phyloP scores from a whole-genome alignment of 1,139 yeast genomes.

The Torulaspora globosa region DNA sequence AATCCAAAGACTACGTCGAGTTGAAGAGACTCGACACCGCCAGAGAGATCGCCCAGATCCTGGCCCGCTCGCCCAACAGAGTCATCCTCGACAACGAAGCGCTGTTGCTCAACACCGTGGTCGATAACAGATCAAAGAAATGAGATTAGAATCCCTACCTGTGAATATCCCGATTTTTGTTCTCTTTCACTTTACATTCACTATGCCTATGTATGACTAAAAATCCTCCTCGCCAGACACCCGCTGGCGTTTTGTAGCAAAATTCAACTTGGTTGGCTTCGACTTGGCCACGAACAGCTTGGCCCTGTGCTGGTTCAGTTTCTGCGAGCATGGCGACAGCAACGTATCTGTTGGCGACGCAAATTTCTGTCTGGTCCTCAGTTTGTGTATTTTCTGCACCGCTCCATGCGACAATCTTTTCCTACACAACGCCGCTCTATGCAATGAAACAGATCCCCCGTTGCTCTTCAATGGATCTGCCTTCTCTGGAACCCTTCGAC shows the following conservation, averaged over 20 bases:
- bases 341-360: conserved; percentile 58
- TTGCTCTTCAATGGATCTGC: background rate
- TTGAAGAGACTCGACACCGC: conserved; percentile 96
- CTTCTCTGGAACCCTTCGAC: background rate
- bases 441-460: conserved; percentile 13
- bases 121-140: conserved; percentile 42
- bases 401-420: conserved; percentile 16
- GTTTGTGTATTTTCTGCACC: conserved; percentile 11
- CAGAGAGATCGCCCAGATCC: conserved; percentile 83
- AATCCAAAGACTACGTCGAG: conserved; percentile 91
- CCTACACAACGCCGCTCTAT: conserved; percentile 27
- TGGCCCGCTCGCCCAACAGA: conserved; percentile 84
- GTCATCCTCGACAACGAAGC: conserved; percentile 90
- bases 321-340: conserved; percentile 56
- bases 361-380: conserved; percentile 32
- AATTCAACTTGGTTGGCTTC: conserved; percentile 32
- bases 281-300: conserved; percentile 30
- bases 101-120: conserved; percentile 79
- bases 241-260: conserved; percentile 15
- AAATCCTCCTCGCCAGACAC: conserved; percentile 10
- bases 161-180: conserved; percentile 8
- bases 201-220: conserved; percentile 7
- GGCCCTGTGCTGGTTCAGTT: conserved; percentile 47
- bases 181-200: conserved; percentile 5
- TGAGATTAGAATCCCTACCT: conserved; percentile 5